Evolutionary conservation across 805 yeast genomes (phyloP), one percentile per base, ranked within the genome.

Genomic region (Priceomyces fermenticarens): DNA sequence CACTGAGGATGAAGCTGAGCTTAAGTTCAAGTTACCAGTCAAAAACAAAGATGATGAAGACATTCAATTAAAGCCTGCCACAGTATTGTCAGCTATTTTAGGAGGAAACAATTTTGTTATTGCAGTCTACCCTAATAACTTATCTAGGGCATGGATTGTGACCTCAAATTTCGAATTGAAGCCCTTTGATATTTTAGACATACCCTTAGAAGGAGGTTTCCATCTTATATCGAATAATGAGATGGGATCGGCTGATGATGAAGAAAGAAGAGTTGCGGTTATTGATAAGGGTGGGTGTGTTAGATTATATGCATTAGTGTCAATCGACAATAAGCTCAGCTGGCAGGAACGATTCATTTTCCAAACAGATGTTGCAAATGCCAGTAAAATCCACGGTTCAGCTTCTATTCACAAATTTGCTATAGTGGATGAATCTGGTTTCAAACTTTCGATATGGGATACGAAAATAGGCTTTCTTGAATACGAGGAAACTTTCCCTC

Each of bases 371-470:
- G 70, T 85, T 3, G 38, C 46, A 3, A 62, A 74, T 25, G 77
- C 84, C 2, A 58, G 75, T 10, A 69, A 70, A 36, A 72, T 88
- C 2, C 78, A 82, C 38, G 95, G 90, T 0, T 85, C 96, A 0
- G 81, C 93, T 0, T 47, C 60, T 2, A 77, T 83, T 8, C 78
- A 80, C 38, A 88, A 86, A 49, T 62, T 88, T 33, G 96, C 95
- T 2, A 71, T 88, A 27, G 82, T 85, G n/a, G 83, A 78, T 57
- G 69, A 69, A 12, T 42, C 66, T 1, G 77, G 78, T 4, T 62
- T 62, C 31, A 63, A 65, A 30, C 59, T 91, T 32, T 67, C 83
- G 0, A 78, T 90, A n/a, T 91, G 96, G 95, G 95, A 89, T 58
- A 67, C 83, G 29, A 73, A 72, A 34, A 70, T 82, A 25, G 78